Evolutionary conservation across 352 stramenopile species (phyloP).

Genomic region (Globisporangium canariense): DNA sequence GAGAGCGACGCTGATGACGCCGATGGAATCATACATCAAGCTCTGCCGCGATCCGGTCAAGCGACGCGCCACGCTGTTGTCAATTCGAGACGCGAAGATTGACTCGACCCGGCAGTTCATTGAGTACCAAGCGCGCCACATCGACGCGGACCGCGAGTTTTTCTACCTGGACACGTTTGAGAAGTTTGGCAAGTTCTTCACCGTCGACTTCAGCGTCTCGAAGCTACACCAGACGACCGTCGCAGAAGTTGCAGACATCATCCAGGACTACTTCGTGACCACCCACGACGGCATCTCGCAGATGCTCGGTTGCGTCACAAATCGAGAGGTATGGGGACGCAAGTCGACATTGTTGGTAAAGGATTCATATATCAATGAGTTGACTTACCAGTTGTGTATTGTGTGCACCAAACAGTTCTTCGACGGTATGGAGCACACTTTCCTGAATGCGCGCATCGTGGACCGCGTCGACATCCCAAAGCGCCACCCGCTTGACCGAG

Average conservation of each 20-base stretch:
- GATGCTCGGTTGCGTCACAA: conserved; percentile 52
- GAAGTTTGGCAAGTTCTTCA: conserved; percentile 67
- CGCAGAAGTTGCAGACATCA: conserved; percentile 41
- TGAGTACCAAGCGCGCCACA: conserved; percentile 40
- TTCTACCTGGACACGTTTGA: conserved; percentile 69
- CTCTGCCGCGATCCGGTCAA: conserved; percentile 36
- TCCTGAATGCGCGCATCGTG: conserved; percentile 56
- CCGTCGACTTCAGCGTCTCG: conserved; percentile 62
- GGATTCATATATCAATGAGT: not conserved
- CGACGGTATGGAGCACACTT: conserved; percentile 46
- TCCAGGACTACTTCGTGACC: conserved; percentile 58
- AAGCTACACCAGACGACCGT: conserved; percentile 41
- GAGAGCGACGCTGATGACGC: conserved; percentile 60
- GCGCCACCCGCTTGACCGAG: conserved; percentile 23
- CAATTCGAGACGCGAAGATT: conserved; percentile 51
- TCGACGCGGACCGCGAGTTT: conserved; percentile 52
- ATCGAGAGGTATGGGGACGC: conserved; percentile 34
- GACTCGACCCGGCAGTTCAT: conserved; percentile 38
- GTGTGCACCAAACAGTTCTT: conserved; percentile 32
- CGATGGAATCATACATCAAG: conserved; percentile 64
- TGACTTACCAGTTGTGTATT: not conserved
- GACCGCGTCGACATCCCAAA: conserved; percentile 56
- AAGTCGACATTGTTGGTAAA: not conserved
- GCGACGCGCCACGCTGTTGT: conserved; percentile 36
- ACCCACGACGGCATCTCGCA: conserved; percentile 49